Percentiles rank a stretch among this genome's conserved stretches.
Conservation (phyloP, 306 rosid species). For the Quercus aquifolioides region DNA sequence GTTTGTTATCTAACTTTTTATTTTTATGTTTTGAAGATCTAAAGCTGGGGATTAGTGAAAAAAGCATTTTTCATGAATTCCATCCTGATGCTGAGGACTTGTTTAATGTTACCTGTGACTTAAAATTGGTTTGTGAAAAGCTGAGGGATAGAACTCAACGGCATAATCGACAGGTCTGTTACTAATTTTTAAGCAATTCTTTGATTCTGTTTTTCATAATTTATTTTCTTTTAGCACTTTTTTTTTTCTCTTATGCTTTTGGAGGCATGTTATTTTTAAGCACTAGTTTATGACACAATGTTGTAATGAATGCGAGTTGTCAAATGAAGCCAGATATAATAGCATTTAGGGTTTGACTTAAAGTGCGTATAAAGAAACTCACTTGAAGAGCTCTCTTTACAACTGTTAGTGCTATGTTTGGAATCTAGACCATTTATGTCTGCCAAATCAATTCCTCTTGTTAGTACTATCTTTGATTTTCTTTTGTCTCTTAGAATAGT, state of each 20-base stretch:
- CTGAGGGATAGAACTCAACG: constrained; percentile 75
- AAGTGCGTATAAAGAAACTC: too few species aligned
- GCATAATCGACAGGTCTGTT: constrained; percentile 81
- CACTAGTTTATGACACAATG: background rate
- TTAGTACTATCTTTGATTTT: too few species aligned
- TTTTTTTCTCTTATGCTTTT: background rate
- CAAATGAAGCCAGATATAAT: background rate
- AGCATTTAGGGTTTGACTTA: too few species aligned
- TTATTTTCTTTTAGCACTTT: too few species aligned
- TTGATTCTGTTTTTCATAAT: background rate
- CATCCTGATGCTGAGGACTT: constrained; percentile 99
- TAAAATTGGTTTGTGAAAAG: constrained; percentile 94
- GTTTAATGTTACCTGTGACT: constrained; percentile 94
- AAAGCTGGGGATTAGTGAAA: constrained; percentile 93
- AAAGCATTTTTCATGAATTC: constrained; percentile 85
- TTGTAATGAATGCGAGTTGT: background rate
- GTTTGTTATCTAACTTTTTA: constrained; percentile 3
- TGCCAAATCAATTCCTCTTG: too few species aligned
- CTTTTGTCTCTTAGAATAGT: too few species aligned
- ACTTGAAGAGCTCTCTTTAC: too few species aligned
- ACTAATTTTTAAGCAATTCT: constrained; percentile 2
- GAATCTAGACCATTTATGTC: too few species aligned
- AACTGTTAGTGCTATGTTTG: too few species aligned
- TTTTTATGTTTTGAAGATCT: constrained; percentile 48
- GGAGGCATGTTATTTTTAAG: background rate